phyloP scores from a whole-genome alignment of 331 rosid genomes.

The Saraca asoca region DNA sequence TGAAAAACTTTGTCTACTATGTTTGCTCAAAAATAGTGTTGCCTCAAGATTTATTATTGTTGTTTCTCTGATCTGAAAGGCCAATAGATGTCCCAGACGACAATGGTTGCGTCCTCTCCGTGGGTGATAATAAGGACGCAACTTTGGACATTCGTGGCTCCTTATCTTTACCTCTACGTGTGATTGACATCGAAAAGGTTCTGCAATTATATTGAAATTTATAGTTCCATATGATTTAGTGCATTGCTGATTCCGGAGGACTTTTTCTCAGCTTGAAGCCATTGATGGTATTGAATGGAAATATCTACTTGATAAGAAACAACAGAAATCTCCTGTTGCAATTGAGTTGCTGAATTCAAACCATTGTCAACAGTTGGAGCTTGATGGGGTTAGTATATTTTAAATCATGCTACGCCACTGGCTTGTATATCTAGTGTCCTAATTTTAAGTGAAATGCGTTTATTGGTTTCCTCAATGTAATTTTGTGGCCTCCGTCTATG shows the following conservation, averaged over 20 bases:
- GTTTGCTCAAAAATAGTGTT: background rate
- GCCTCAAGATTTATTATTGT: background rate
- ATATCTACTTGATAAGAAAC: conserved; percentile 39
- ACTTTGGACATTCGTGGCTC: conserved; percentile 46
- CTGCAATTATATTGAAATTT: background rate
- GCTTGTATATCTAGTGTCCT: background rate
- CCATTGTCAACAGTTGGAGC: conserved; percentile 39
- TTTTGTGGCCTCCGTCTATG: background rate
- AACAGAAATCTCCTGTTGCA: conserved; percentile 46
- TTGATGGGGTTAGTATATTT: conserved; percentile 47
- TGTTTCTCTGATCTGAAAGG: conserved; percentile 39
- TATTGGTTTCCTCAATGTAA: background rate
- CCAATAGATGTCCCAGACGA: conserved; percentile 44
- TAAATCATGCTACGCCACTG: background rate
- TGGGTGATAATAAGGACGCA: conserved; percentile 30
- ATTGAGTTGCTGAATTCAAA: conserved; percentile 37
- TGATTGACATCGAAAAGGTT: conserved; percentile 62
- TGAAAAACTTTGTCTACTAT: background rate
- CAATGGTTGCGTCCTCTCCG: conserved; percentile 46
- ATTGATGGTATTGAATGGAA: conserved; percentile 51
- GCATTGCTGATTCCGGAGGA: conserved; percentile 18
- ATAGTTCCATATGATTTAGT: background rate
- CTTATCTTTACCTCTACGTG: conserved; percentile 54
- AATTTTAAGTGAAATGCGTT: background rate
- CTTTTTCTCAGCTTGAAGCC: conserved; percentile 45